Conservation (phyloP, 345 rosid species). For the Dipteronia dyeriana region DNA sequence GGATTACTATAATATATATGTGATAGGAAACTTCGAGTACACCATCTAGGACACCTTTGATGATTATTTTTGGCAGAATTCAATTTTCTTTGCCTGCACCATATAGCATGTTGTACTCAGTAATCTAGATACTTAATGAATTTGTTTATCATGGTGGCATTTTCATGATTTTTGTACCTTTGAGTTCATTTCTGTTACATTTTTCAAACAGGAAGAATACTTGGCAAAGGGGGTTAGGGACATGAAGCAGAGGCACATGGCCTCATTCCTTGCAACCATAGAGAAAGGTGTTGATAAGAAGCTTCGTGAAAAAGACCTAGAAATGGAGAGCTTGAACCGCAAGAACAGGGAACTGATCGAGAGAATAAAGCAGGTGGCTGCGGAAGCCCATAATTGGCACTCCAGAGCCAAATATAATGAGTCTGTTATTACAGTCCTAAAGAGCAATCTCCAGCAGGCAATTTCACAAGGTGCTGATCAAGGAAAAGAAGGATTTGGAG, state of each 20-base stretch:
- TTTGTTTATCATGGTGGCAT: neutral
- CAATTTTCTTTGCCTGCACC: neutral
- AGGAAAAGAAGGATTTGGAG: constrained; percentile 87
- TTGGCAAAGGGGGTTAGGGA: constrained; percentile 66
- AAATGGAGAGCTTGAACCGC: constrained; percentile 66
- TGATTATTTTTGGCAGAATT: neutral
- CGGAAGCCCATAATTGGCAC: constrained; percentile 83
- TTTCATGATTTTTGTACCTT: neutral
- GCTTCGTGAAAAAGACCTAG: constrained; percentile 67
- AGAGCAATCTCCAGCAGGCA: constrained; percentile 72
- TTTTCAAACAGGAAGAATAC: constrained; percentile 56
- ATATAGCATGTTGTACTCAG: neutral
- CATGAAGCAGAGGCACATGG: constrained; percentile 65
- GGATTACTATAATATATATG: neutral
- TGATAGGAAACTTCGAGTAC: neutral
- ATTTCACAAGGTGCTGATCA: constrained; percentile 71
- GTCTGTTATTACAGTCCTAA: constrained; percentile 65
- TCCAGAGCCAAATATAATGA: constrained; percentile 75
- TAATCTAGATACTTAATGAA: neutral
- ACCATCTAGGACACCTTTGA: neutral
- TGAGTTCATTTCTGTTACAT: neutral
- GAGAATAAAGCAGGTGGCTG: constrained; percentile 60
- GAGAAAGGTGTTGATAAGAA: constrained; percentile 70
- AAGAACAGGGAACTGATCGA: constrained; percentile 69
- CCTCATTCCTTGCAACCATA: constrained; percentile 57